Percentiles rank a stretch among this genome's conserved stretches.
phyloP scores from a whole-genome alignment of 208 protist species.

The Tritrichomonas musculus region DNA sequence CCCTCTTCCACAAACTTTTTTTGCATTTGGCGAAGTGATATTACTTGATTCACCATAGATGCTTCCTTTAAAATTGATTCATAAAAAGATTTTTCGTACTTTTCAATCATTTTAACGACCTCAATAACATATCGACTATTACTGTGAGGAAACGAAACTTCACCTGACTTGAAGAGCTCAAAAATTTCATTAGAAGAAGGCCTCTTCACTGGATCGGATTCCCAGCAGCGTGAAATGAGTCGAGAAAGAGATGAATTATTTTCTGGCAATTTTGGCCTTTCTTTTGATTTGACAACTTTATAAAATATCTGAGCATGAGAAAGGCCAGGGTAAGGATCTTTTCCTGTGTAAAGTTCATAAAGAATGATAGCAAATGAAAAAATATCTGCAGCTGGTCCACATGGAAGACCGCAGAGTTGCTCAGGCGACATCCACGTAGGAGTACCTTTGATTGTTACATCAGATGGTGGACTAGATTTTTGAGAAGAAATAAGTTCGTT shows the following conservation, averaged over 20 bases:
- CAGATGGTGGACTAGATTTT: no score
- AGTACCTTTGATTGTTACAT: no score
- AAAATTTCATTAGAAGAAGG: constrained; percentile 1
- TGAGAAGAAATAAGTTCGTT: no score
- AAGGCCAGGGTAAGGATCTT: not conserved
- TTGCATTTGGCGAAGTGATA: no score
- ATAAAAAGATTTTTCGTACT: not conserved
- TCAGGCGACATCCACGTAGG: constrained; percentile 15
- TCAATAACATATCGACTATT: not conserved
- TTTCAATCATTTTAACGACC: not conserved
- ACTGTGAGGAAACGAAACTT: not conserved
- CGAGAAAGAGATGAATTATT: not conserved
- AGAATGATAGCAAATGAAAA: not conserved
- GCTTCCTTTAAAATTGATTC: no score
- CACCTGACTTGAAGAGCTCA: not conserved
- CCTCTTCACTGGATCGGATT: not conserved
- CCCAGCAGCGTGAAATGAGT: not conserved
- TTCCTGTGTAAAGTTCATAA: not conserved
- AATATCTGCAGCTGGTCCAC: not conserved
- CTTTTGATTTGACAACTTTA: not conserved
- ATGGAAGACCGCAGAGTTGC: not conserved
- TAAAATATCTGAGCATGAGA: not conserved
- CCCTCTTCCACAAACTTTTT: no score
- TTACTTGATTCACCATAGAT: no score
- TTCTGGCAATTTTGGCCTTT: not conserved